phyloP scores from a whole-genome alignment of 345 rosid genomes.

The Cochlearia excelsa region DNA sequence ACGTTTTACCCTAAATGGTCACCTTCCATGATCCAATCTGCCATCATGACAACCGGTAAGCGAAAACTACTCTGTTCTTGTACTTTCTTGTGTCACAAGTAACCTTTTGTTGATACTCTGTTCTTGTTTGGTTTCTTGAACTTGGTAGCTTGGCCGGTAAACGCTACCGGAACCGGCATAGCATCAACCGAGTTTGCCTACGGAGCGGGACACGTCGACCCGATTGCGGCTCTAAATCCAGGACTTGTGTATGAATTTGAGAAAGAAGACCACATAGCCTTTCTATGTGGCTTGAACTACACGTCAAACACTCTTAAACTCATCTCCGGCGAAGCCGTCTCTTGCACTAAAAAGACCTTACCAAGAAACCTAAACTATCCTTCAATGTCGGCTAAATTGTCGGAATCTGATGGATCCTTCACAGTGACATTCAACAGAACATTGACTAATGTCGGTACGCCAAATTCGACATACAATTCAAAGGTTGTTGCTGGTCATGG shows the following conservation, averaged over 20 bases:
- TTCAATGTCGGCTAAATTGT: conserved; percentile 13
- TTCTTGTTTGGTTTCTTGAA: not conserved
- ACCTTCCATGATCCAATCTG: conserved; percentile 52
- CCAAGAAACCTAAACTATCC: conserved; percentile 25
- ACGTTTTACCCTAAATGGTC: conserved; percentile 51
- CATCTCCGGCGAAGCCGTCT: conserved; percentile 37
- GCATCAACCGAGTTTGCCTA: conserved; percentile 40
- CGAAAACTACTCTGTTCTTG: conserved; percentile 3
- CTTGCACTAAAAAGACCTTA: conserved; percentile 29
- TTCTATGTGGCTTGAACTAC: conserved; percentile 38
- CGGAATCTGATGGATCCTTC: conserved; percentile 6
- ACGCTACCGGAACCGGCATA: not conserved
- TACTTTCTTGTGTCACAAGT: conserved; percentile 6
- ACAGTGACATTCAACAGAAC: conserved; percentile 28
- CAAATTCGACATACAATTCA: conserved; percentile 46
- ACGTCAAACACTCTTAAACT: not conserved
- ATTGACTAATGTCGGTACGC: conserved; percentile 50
- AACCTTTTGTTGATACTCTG: not conserved
- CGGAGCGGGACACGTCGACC: conserved; percentile 59
- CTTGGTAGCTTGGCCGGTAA: conserved; percentile 36
- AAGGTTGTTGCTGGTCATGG: not conserved
- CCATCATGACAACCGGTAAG: conserved; percentile 61
- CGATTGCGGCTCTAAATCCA: conserved; percentile 42
- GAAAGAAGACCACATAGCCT: conserved; percentile 35
- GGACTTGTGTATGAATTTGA: conserved; percentile 27